A percentile compares a stretch with the other conserved stretches of the same genome.
Conservation (phyloP, 768 basidiomycete genomes). For the Pulveroboletus sp. region DNA sequence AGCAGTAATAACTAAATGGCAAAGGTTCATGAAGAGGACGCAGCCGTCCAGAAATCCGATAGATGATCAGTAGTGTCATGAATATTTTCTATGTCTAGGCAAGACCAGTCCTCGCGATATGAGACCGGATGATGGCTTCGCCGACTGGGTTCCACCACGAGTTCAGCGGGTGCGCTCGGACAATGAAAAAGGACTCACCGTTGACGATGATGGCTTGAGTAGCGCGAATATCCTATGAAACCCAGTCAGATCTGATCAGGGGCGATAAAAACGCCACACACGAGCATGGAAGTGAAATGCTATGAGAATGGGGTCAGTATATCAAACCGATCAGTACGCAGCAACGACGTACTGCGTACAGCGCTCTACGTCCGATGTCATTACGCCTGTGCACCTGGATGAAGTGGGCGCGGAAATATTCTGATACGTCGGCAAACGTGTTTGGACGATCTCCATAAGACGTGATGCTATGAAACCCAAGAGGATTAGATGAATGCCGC, state of each 20-base stretch:
- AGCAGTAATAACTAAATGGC: conserved; percentile 20
- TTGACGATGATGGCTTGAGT: conserved; percentile 63
- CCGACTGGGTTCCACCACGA: conserved; percentile 43
- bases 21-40: conserved; percentile 9
- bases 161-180: not conserved
- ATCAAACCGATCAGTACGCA: not conserved
- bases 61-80: conserved; percentile 2
- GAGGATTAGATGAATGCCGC: not conserved
- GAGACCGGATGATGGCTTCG: conserved; percentile 63
- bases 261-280: conserved; percentile 26
- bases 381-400: conserved; percentile 67
- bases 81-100: conserved; percentile 16
- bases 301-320: conserved; percentile 24
- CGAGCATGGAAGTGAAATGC: conserved; percentile 74
- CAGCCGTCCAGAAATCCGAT: conserved; percentile 11
- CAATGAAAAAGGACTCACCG: conserved; percentile 37
- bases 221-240: conserved; percentile 55
- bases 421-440: conserved; percentile 62
- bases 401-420: conserved; percentile 86
- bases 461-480: conserved; percentile 51
- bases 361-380: conserved; percentile 52
- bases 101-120: conserved; percentile 52
- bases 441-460: conserved; percentile 74
- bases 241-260: not conserved
- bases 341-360: conserved; percentile 56